Base-by-base conservation (phyloP, 176 grass and related monocot species). In the Ampelocalamus luodianensis region DNA sequence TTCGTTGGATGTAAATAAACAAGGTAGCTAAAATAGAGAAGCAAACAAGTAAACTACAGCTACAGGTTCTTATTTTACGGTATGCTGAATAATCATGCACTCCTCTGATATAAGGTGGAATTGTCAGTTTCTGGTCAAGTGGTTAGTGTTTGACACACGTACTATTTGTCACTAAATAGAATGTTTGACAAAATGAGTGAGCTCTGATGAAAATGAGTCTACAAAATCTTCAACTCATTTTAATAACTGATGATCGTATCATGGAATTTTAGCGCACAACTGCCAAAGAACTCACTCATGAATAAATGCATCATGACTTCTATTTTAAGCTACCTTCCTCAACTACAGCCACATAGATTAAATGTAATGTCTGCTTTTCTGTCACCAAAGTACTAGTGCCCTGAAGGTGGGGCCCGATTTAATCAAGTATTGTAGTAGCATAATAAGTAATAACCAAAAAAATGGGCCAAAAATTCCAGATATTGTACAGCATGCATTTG, bases 361-460 rank as follows among this genome's bases (percentile, higher is more conserved):
- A 78, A 78, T 23, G 9, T 26, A 46, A 39, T 56, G 6, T 65
- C 27, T 65, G 5, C 29, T 36, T 65, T 65, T 64, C 26, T 65
- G 27, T 37, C 43, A 49, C 32, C 24, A 50, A 50, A 37, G 27
- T 66, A 50, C 18, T 45, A 65, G 24, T 49, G 42, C 12, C 24
- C 24, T 48, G 8, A 8, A 63, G n/a, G 55, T 14, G 10, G 8
- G n/a, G 39, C 14, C 62, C 7, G 11, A 64, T 37, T 75, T 72
- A 82, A 8, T 32, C 44, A 59, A 48, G 27, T 11, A 71, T 27
- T 34, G 9, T 80, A 61, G 24, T 46, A 38, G 44, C 55, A 74
- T 44, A 66, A 45, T 34, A 76, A 76, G 14, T 55, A 72, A 79
- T 86, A 48, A 38, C 9, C 39, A 76, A 82, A n/a, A 43, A 82